Evolutionary conservation across 2,329 filamentous ascomycete genomes (phyloP), one percentile per base, ranked within the genome.

Genomic region (Bipolaris gigantea): DNA sequence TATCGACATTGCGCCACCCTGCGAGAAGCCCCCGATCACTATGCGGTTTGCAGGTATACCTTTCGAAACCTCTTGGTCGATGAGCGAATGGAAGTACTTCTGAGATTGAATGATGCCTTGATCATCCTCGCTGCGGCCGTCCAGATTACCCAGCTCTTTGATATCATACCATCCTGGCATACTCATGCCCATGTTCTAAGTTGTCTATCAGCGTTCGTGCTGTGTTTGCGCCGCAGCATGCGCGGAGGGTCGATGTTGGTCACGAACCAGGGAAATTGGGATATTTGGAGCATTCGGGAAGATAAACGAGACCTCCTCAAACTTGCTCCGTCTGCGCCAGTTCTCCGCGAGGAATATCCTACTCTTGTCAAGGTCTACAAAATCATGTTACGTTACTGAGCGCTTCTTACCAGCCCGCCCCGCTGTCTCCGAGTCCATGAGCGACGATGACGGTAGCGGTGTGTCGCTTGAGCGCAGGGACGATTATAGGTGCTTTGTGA

Each of bases 381-480:
- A 36, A 8, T 25, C 23, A 48, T 27, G 21, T 23, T 32, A n/a
- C 32, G 19, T 23, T 32, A 13, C 21, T 19, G 36, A 33, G n/a
- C 25, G 40, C 27, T 16, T 63, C 73, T 66, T 75, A 86, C 92
- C 90, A 93, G 63, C 89, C 89, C 62, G 84, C 80, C 39, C 89
- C 89, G 27, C 75, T 79, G 73, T 97, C 94, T 59, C 94, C 94
- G 35, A 99, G 81, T 13, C 94, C 94, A 74, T 99, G 94, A 48
- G 90, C 83, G 76, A 97, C 92, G 68, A 99, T 97, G 67, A 97
- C 89, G 3, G 93, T 97, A 21, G 92, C 92, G 34, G 94, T 97
- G 77, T 97, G 94, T 71, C 85, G 85, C 71, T 85, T 89, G 32
- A 89, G 79, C 36, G 92, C 90, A 25, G 90, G 90, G 56, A 96